Evolutionary conservation across 768 basidiomycete species (phyloP).

Genomic region (Termitomyces sp.): DNA sequence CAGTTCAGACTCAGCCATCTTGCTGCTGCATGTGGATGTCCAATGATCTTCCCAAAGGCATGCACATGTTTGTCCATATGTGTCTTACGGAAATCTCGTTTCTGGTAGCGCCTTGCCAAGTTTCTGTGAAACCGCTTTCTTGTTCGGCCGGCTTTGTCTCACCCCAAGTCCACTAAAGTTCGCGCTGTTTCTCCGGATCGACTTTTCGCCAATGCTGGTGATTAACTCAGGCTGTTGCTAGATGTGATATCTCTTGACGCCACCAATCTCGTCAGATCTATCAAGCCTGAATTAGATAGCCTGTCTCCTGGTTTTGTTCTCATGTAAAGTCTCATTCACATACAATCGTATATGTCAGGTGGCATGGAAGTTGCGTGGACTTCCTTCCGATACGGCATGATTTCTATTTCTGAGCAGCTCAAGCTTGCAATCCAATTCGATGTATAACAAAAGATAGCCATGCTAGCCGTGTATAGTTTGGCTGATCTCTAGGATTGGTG

Average conservation of each 20-base stretch:
- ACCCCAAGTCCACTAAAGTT: not conserved
- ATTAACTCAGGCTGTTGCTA: too few relatives aligned
- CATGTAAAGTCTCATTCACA: not conserved
- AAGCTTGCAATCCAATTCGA: not conserved
- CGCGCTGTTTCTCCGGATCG: not conserved
- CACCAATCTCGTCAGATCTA: not conserved
- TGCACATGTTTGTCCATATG: slow-evolving; percentile 4
- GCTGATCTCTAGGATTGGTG: not conserved
- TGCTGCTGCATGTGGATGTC: not conserved
- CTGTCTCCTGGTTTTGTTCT: not conserved
- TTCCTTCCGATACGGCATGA: not conserved
- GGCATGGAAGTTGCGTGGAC: not conserved
- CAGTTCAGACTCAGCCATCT: not conserved
- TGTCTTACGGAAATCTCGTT: not conserved
- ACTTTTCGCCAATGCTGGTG: not conserved
- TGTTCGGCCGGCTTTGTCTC: not conserved
- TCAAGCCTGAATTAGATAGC: not conserved
- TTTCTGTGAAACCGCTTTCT: not conserved
- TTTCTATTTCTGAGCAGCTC: not conserved
- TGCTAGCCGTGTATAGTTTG: not conserved
- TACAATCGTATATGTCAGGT: not conserved
- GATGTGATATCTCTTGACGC: not conserved
- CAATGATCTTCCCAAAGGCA: slow-evolving; percentile 6
- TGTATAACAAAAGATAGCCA: not conserved
- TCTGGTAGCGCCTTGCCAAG: not conserved